phyloP scores from a whole-genome alignment of 2,329 filamentous ascomycete genomes.

The Canariomyces notabilis region DNA sequence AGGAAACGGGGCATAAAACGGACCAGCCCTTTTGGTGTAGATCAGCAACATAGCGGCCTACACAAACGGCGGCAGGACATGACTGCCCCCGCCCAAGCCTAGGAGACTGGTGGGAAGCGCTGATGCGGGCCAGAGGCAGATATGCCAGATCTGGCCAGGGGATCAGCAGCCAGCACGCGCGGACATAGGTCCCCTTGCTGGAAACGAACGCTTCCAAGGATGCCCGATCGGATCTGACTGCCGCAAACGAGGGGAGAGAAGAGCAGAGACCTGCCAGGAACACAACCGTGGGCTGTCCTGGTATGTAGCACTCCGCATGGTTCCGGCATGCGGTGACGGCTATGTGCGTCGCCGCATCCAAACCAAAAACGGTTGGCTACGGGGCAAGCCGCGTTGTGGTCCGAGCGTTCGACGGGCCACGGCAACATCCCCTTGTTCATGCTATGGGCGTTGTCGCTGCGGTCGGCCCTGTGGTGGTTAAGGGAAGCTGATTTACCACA shows the following conservation, averaged over 20 bases:
- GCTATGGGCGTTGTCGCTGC: too few relatives aligned
- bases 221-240: background rate
- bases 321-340: conserved; percentile 21
- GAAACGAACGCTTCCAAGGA: background rate
- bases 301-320: conserved; percentile 4
- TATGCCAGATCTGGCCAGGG: too few relatives aligned
- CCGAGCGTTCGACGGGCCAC: conserved; percentile 9
- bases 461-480: conserved; percentile 2
- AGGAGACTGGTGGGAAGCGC: too few relatives aligned
- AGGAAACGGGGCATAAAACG: too few relatives aligned
- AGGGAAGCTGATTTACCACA: conserved; percentile 4
- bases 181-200: conserved; percentile 4
- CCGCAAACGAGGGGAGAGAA: conserved; percentile 8
- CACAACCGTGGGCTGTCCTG: conserved; percentile 1
- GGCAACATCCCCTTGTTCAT: too few relatives aligned
- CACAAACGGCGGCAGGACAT: too few relatives aligned
- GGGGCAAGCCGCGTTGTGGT: conserved; percentile 20
- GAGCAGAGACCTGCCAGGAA: background rate
- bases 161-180: too few relatives aligned
- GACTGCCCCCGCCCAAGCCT: too few relatives aligned
- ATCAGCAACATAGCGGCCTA: too few relatives aligned
- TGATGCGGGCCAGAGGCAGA: too few relatives aligned
- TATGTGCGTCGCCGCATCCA: conserved; percentile 24
- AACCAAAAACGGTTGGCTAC: conserved; percentile 24
- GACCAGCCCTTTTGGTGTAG: too few relatives aligned